phyloP scores from a whole-genome alignment of 805 yeast genomes.

The Saturnispora gosingensis region DNA sequence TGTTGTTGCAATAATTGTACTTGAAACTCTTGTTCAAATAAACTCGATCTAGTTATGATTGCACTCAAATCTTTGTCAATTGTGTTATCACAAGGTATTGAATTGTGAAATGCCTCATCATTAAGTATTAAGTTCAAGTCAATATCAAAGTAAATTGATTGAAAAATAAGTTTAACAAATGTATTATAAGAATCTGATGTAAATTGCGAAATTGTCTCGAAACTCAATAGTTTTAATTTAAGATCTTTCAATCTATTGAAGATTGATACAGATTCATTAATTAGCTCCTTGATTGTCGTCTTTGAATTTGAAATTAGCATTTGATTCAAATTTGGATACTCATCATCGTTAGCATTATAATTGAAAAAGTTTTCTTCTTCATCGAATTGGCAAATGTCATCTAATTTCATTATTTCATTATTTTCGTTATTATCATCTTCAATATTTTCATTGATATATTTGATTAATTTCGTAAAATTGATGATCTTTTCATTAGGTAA shows the following conservation, averaged over 20 bases:
- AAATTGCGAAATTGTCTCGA: background rate
- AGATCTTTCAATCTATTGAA: background rate
- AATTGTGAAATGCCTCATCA: background rate
- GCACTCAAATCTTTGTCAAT: background rate
- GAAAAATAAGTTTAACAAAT: background rate
- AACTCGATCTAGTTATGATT: background rate
- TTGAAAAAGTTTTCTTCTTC: conserved; percentile 49
- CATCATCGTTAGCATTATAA: conserved; percentile 24
- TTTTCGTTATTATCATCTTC: conserved; percentile 7
- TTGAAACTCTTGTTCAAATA: background rate
- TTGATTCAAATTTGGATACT: conserved; percentile 21
- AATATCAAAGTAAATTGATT: background rate
- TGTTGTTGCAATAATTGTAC: background rate
- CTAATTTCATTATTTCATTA: conserved; percentile 18
- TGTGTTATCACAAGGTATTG: background rate
- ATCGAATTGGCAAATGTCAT: conserved; percentile 46
- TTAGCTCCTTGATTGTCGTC: conserved; percentile 8
- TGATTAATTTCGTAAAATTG: conserved; percentile 45
- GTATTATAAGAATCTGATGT: background rate
- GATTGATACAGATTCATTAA: background rate
- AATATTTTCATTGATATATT: conserved; percentile 27
- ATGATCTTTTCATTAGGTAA: conserved; percentile 58
- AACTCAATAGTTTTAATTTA: background rate
- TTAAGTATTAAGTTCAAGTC: background rate
- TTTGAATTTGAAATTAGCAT: conserved; percentile 16